phyloP scores from a whole-genome alignment of 169 alveolate species.

The Plasmodium chabaudi region DNA sequence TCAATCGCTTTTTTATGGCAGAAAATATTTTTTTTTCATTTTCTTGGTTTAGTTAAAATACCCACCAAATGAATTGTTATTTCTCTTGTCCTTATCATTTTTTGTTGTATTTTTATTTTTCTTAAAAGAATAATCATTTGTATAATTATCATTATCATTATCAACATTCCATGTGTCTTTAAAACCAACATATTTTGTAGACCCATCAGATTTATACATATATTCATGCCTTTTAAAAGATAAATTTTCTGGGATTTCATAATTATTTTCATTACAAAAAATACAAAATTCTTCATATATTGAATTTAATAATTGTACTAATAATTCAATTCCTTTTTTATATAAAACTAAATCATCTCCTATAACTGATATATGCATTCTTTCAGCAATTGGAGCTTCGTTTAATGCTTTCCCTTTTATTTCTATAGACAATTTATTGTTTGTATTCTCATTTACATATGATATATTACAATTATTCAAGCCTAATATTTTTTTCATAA shows the following conservation, averaged over 20 bases:
- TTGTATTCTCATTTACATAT: constrained; percentile 84
- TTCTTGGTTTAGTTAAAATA: not conserved
- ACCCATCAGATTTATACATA: constrained; percentile 79
- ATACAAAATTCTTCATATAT: constrained; percentile 84
- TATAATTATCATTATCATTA: constrained; percentile 44
- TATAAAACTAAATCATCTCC: constrained; percentile 80
- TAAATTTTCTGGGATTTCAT: constrained; percentile 76
- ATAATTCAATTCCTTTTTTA: constrained; percentile 81
- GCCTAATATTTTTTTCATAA: constrained; percentile 84
- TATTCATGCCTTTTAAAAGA: constrained; percentile 87
- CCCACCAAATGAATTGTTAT: constrained; percentile 10
- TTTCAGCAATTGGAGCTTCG: constrained; percentile 86
- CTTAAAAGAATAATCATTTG: constrained; percentile 41
- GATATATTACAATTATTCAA: constrained; percentile 83
- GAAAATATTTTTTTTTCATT: too few relatives aligned
- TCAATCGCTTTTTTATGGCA: too few relatives aligned
- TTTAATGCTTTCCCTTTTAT: constrained; percentile 87
- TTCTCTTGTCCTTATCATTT: constrained; percentile 52
- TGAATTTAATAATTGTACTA: constrained; percentile 83
- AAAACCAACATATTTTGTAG: constrained; percentile 80
- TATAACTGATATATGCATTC: constrained; percentile 84
- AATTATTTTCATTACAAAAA: constrained; percentile 76
- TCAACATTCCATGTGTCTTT: constrained; percentile 62
- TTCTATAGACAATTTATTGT: constrained; percentile 81
- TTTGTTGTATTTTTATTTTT: constrained; percentile 29